phyloP scores from a whole-genome alignment of 208 protist genomes.

The Leishmania tropica region DNA sequence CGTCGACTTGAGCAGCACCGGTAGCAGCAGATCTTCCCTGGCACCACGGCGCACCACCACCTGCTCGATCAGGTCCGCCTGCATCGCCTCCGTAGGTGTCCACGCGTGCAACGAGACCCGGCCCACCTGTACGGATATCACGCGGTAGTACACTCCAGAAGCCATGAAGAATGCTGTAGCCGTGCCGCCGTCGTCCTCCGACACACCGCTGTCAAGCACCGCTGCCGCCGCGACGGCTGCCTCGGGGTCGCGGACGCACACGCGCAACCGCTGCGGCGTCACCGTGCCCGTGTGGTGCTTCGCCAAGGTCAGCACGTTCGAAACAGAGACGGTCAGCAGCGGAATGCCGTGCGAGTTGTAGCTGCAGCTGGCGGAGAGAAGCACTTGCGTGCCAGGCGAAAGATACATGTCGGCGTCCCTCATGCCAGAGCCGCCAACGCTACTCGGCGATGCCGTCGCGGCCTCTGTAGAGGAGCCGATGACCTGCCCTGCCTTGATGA shows the following conservation, averaged over 20 bases:
- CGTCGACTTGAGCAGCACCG: constrained; percentile 29
- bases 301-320: constrained; percentile 47
- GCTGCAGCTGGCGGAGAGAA: constrained; percentile 55
- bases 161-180: constrained; percentile 32
- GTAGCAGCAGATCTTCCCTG: constrained; percentile 48
- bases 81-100: constrained; percentile 32
- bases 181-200: constrained; percentile 22
- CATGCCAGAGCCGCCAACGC: not conserved
- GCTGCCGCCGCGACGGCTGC: constrained; percentile 14
- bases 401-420: not conserved
- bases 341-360: constrained; percentile 55
- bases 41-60: constrained; percentile 55
- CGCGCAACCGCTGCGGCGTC: constrained; percentile 34
- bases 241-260: constrained; percentile 40
- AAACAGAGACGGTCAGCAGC: constrained; percentile 30
- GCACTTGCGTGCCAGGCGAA: constrained; percentile 40
- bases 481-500: constrained; percentile 16
- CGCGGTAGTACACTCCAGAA: constrained; percentile 60
- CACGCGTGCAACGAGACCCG: constrained; percentile 47
- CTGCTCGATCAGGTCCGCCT: constrained; percentile 38
- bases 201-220: not conserved
- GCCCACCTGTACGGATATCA: constrained; percentile 51
- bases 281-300: constrained; percentile 39
- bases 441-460: not conserved
- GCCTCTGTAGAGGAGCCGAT: constrained; percentile 1